phyloP scores from a whole-genome alignment of 2,329 filamentous ascomycete genomes.

The Aureobasidium sp. region DNA sequence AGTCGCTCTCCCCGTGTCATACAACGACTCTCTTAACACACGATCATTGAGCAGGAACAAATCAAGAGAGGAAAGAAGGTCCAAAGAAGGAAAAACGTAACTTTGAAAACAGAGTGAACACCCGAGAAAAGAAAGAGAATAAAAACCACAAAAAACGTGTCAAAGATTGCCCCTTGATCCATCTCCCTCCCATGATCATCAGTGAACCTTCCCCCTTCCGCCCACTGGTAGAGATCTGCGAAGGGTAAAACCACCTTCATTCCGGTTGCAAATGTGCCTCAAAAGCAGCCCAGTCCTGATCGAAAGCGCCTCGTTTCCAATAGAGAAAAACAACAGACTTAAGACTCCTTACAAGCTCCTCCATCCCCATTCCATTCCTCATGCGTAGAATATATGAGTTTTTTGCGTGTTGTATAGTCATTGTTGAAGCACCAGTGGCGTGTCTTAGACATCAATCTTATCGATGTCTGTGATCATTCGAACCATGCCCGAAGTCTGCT shows the following conservation, averaged over 20 bases:
- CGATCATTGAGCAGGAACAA: not conserved
- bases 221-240: not conserved
- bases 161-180: slow-evolving; percentile 3
- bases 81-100: not conserved
- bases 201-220: not conserved
- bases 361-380: not conserved
- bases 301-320: slow-evolving; percentile 10
- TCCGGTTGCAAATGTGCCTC: slow-evolving; percentile 2
- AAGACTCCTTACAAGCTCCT: slow-evolving; percentile 8
- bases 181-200: not conserved
- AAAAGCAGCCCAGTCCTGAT: not conserved
- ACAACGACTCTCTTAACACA: not conserved
- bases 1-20: not conserved
- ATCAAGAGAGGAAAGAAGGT: not conserved
- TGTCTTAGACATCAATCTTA: not conserved
- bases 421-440: not conserved
- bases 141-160: not conserved
- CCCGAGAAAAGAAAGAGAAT: not conserved
- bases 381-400: slow-evolving; percentile 6
- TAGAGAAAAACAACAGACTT: slow-evolving; percentile 5
- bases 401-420: not conserved
- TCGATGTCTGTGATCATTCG: slow-evolving; percentile 7
- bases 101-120: not conserved
- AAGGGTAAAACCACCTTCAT: not conserved
- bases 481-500: slow-evolving; percentile 25